These are phyloP conservation scores for Coemansia sp. DNA, from an alignment of 192 early-diverging fungal species.

Conservation along the genomic window DNA sequence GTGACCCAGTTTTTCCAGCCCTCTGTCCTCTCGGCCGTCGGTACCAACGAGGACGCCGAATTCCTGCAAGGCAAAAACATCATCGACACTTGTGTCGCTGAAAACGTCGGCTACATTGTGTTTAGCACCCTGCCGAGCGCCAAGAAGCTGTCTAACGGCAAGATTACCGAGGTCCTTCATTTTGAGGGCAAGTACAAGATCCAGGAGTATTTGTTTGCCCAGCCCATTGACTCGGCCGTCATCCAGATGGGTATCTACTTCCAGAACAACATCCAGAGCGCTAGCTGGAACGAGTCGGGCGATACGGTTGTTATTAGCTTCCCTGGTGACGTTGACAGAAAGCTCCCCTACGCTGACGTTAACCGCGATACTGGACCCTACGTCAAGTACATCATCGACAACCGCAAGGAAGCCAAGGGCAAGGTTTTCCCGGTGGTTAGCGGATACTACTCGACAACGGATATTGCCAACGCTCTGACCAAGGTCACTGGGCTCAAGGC, in stretches of 20 bases:
- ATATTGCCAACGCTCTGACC: constrained; percentile 21
- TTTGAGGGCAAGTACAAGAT: constrained; percentile 24
- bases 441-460: constrained; percentile 16
- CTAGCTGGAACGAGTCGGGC: constrained; percentile 14
- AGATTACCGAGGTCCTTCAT: constrained; percentile 9
- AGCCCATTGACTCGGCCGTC: neutral
- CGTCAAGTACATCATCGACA: constrained; percentile 21
- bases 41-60: neutral
- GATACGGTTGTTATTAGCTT: constrained; percentile 3
- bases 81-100: constrained; percentile 11
- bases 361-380: constrained; percentile 12
- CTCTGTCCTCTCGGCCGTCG: neutral
- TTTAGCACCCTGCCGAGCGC: constrained; percentile 27
- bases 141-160: constrained; percentile 4
- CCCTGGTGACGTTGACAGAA: constrained; percentile 8
- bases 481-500: constrained; percentile 12
- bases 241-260: constrained; percentile 19
- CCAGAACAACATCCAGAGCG: constrained; percentile 14
- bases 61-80: constrained; percentile 12
- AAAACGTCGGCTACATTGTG: constrained; percentile 3
- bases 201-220: constrained; percentile 12
- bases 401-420: neutral
- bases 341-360: constrained; percentile 12
- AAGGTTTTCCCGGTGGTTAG: constrained; percentile 10
- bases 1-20: constrained; percentile 19